A percentile compares a stretch with the other conserved stretches of the same genome.
These are phyloP conservation scores for Rickenella mellea DNA, from an alignment of 768 basidiomycete genomes.

Conservation along the genomic window DNA sequence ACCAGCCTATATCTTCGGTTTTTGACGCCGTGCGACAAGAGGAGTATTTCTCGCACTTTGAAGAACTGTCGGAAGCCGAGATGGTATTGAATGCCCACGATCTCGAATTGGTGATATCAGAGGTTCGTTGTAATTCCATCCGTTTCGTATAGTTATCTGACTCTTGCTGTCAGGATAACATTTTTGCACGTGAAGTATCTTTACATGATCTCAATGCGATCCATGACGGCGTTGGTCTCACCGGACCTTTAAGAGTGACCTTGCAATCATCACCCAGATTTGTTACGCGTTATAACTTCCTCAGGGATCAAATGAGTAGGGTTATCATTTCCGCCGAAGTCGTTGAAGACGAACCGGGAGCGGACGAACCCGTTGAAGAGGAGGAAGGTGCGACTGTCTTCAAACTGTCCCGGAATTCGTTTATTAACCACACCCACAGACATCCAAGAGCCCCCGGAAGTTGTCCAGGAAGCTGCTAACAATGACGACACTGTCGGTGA, in stretches of 20 bases:
- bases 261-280: conserved; percentile 50
- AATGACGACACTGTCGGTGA: conserved; percentile 1
- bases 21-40: conserved; percentile 69
- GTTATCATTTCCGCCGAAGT: conserved; percentile 18
- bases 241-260: conserved; percentile 54
- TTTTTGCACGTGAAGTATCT: conserved; percentile 57
- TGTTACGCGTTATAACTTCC: conserved; percentile 51
- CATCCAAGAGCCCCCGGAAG: conserved; percentile 12
- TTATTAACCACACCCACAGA: conserved; percentile 8
- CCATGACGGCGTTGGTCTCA: conserved; percentile 53
- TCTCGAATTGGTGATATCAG: conserved; percentile 51
- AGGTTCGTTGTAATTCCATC: conserved; percentile 33
- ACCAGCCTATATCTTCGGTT: conserved; percentile 60
- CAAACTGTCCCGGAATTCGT: not conserved
- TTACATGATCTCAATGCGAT: conserved; percentile 65
- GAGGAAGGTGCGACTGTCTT: not conserved
- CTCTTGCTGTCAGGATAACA: conserved; percentile 44
- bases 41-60: conserved; percentile 34
- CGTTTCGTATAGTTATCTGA: not conserved
- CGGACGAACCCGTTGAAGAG: not conserved
- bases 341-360: conserved; percentile 2
- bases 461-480: conserved; percentile 8
- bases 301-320: conserved; percentile 48
- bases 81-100: conserved; percentile 65
- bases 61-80: conserved; percentile 47